Percentiles rank a stretch among this genome's conserved stretches.
These are phyloP conservation scores for Rutidosis leptorrhynchoides DNA, from an alignment of 129 eudicot genomes.

Conservation along the genomic window DNA sequence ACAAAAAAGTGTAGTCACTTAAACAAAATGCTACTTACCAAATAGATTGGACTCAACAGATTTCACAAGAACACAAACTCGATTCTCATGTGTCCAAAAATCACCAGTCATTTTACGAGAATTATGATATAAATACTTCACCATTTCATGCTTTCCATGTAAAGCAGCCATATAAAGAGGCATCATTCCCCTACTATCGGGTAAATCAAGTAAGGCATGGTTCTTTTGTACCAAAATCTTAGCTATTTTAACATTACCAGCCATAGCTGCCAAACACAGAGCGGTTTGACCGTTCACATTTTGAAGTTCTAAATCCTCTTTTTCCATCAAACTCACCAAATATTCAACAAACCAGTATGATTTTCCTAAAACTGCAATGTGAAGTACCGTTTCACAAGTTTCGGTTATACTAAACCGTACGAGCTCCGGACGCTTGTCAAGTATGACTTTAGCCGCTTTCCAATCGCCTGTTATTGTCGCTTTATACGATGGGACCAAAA, in stretches of 20 bases:
- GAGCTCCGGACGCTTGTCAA: slow-evolving; percentile 3
- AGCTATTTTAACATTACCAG: slow-evolving; percentile 28
- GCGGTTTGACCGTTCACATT: slow-evolving; percentile 32
- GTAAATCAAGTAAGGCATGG: slow-evolving; percentile 10
- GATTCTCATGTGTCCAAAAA: slow-evolving; percentile 18
- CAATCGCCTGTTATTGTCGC: background rate
- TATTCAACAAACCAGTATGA: slow-evolving; percentile 11
- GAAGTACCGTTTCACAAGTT: slow-evolving; percentile 39
- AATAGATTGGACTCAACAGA: slow-evolving; percentile 25
- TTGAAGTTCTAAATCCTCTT: slow-evolving; percentile 8
- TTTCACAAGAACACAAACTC: slow-evolving; percentile 22
- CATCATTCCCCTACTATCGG: slow-evolving; percentile 16
- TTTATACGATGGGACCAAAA: slow-evolving; percentile 5
- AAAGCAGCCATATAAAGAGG: slow-evolving; percentile 15
- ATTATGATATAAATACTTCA: slow-evolving; percentile 21
- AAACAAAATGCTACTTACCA: too few relatives aligned
- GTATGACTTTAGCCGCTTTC: slow-evolving; percentile 7
- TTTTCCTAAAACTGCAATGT: slow-evolving; percentile 33
- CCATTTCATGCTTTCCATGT: slow-evolving; percentile 32
- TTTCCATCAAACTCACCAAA: slow-evolving; percentile 17
- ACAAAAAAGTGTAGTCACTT: too few relatives aligned
- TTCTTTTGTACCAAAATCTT: slow-evolving; percentile 24
- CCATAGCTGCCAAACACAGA: slow-evolving; percentile 40
- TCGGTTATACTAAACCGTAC: slow-evolving; percentile 20
- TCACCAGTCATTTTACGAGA: slow-evolving; percentile 6